Base-by-base conservation (phyloP, 306 rosid genomes). In the Lithocarpus polystachyus region DNA sequence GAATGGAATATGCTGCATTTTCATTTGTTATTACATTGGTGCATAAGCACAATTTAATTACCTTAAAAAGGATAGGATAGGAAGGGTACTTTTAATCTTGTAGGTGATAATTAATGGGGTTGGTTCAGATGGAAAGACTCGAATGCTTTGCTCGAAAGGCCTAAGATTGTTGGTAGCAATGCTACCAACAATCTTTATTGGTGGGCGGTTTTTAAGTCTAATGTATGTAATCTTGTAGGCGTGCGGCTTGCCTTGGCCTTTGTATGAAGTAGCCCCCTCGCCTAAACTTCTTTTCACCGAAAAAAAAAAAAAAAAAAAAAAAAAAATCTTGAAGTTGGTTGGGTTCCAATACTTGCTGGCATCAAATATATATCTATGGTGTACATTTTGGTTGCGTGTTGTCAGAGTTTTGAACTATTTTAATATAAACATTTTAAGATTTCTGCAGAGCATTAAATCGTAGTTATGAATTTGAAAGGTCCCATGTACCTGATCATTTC, bases 111-210 rank as follows among this genome's bases (percentile, higher is more conserved):
- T 10, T 5, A 56, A n/a, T 0, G 22, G 13, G 4, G n/a, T 56
- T 20, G 22, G 22, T 5, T 18, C 0, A 37, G 9, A 0, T 7
- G 2, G 0, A 1, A 37, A 37, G 10, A 1, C 40, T 1, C 8
- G 0, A 35, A 35, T 35, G 9, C 9, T 35, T 1, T 35, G 9
- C 2, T 0, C 2, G 6, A 35, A 1, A 35, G 2, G 2, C 8
- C 0, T 6, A n/a, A n/a, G n/a, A n/a, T n/a, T n/a, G n/a, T n/a
- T n/a, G n/a, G n/a, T n/a, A n/a, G n/a, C n/a, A n/a, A n/a, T n/a
- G 0, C 40, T 35, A 0, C 0, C 43, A 37, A 0, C 43, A 1
- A 7, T 37, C 2, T 0, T 37, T 0, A 0, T 37, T 6, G 9
- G 0, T 37, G 9, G 9, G 9, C 9, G 0, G 6, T 37, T 0